phyloP scores from a whole-genome alignment of 75 land plant species.

The Pinus albicaulis region DNA sequence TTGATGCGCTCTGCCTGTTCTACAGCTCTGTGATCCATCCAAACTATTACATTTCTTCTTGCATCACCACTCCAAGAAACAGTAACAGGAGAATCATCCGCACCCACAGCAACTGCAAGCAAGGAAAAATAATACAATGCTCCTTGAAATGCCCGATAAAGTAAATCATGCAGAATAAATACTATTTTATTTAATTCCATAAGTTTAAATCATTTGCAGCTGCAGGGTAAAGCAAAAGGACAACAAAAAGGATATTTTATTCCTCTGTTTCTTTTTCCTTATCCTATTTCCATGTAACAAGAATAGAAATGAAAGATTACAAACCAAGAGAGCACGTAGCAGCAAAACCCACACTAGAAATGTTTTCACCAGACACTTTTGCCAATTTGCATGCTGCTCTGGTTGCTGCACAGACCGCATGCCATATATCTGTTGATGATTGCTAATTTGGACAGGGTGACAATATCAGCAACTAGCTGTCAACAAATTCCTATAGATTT shows the following conservation, averaged over 20 bases:
- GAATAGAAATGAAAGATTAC: conserved; percentile 14
- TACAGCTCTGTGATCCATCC: conserved; percentile 99
- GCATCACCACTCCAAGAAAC: conserved; percentile 94
- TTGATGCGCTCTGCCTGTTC: conserved; percentile 93
- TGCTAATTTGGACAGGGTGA: conserved; percentile 40
- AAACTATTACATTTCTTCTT: conserved; percentile 93
- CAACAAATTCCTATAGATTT: conserved; percentile 1
- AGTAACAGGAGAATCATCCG: conserved; percentile 90
- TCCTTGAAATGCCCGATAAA: conserved; percentile 1
- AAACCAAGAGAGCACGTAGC: conserved; percentile 98
- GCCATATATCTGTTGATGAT: conserved; percentile 99
- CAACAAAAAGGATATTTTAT: neutral
- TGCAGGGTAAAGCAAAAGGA: conserved; percentile 10
- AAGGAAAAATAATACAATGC: neutral
- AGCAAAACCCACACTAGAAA: conserved; percentile 83
- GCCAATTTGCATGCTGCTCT: conserved; percentile 74
- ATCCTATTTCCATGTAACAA: neutral
- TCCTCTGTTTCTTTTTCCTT: conserved; percentile 5
- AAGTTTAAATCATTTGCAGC: neutral
- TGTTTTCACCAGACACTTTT: conserved; percentile 52
- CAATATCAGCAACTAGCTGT: conserved; percentile 6
- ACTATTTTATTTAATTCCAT: neutral
- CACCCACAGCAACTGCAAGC: conserved; percentile 89
- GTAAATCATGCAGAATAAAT: conserved; percentile 2
- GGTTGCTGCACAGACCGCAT: conserved; percentile 91